A percentile compares a stretch with the other conserved stretches of the same genome.
These are phyloP conservation scores for Globisporangium echinulatum DNA, from an alignment of 352 stramenopile genomes.

Conservation along the genomic window DNA sequence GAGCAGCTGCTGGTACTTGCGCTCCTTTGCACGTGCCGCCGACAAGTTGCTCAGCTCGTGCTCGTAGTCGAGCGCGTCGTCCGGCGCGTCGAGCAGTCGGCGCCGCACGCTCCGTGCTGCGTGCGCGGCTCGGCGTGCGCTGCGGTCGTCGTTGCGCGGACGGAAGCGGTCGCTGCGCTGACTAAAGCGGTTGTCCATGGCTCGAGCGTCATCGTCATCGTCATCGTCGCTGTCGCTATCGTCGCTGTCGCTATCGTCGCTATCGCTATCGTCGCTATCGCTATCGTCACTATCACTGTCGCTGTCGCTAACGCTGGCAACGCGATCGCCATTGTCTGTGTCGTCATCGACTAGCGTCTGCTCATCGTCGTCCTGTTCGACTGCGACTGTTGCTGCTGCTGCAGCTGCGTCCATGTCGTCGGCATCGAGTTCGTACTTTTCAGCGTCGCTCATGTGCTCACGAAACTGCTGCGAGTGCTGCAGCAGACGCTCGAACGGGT, in stretches of 20 bases:
- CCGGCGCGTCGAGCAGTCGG: conserved; percentile 16
- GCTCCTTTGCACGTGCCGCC: conserved; percentile 30
- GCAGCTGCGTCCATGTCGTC: conserved; percentile 7
- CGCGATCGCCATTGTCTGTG: conserved; percentile 3
- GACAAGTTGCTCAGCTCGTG: conserved; percentile 51
- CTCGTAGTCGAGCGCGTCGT: conserved; percentile 66
- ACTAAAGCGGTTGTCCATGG: neutral
- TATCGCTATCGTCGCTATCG: no score
- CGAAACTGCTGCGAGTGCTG: conserved; percentile 64
- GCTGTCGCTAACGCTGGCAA: neutral
- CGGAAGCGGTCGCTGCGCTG: neutral
- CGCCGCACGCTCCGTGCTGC: conserved; percentile 13
- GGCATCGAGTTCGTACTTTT: conserved; percentile 12
- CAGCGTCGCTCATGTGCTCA: conserved; percentile 20
- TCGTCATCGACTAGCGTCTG: conserved; percentile 6
- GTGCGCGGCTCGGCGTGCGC: conserved; percentile 1
- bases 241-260: conserved; percentile 9
- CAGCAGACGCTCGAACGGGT: conserved; percentile 58
- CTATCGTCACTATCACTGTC: neutral
- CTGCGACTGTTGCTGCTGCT: neutral
- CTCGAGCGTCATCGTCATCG: conserved; percentile 8
- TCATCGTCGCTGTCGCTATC: conserved; percentile 10
- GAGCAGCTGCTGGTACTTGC: conserved; percentile 61
- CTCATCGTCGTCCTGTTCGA: conserved; percentile 6
- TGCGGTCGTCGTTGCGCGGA: conserved; percentile 1